A percentile compares a stretch with the other conserved stretches of the same genome.
Conservation (phyloP, 1,284 basidiomycete genomes). For the Moesziomyces sp. region DNA sequence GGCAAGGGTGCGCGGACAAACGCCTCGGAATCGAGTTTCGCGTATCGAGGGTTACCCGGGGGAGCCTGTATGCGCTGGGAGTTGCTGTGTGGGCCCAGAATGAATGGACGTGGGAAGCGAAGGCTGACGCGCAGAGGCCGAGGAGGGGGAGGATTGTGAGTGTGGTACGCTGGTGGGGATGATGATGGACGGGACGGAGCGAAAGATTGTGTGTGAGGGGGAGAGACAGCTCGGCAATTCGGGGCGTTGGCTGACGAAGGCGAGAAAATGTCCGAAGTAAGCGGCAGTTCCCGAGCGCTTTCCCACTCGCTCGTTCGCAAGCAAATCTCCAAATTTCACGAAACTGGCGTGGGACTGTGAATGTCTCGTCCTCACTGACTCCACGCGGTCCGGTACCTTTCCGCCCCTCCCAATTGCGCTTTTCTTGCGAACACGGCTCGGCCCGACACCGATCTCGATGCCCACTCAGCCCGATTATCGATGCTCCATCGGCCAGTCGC, state of each 20-base stretch:
- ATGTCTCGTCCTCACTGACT: too few species aligned
- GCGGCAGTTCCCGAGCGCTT: conserved; percentile 25
- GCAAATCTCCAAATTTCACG: too few species aligned
- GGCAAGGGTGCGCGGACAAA: conserved; percentile 2
- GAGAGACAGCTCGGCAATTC: conserved; percentile 13
- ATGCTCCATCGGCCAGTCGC: too few species aligned
- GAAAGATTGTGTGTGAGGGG: not conserved
- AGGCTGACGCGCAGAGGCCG: not conserved
- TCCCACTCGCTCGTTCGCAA: too few species aligned
- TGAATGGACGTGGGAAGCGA: not conserved
- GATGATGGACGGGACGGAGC: not conserved
- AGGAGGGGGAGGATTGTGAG: too few species aligned
- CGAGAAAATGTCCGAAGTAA: conserved; percentile 19
- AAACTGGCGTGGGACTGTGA: too few species aligned
- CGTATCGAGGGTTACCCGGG: too few species aligned
- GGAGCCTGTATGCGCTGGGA: not conserved
- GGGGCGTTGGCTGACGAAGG: conserved; percentile 2
- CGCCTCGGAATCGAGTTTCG: conserved; percentile 9
- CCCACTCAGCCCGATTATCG: too few species aligned
- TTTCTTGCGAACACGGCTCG: too few species aligned
- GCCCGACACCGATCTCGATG: too few species aligned
- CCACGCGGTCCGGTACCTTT: too few species aligned
- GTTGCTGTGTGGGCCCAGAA: not conserved
- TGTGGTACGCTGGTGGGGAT: not conserved
- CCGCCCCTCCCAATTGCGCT: too few species aligned